Base-by-base conservation (phyloP, 2,329 filamentous ascomycete genomes). In the Gaeumannomyces tritici region DNA sequence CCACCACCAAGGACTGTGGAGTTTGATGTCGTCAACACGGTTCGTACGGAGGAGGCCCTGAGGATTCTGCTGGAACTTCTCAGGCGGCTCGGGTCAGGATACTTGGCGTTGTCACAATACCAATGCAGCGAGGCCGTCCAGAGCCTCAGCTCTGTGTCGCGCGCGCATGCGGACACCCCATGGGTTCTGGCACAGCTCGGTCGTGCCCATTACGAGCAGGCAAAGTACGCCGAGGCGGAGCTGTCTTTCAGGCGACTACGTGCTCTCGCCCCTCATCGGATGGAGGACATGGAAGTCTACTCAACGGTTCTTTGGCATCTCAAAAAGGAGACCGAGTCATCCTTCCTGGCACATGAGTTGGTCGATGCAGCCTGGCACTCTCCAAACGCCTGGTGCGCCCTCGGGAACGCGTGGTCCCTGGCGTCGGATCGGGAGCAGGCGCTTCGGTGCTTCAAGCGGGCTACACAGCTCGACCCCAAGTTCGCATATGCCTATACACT, bases 301-400 rank as follows among this genome's bases (percentile, higher is more conserved):
- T 98, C 93, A 18, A 99, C 95, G 0, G 89, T 96, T n/a, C 82
- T 99, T n/a, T 99, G 96, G 95, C 93, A 97, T 73, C 78, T 97
- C 65, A 96, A 96, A 74, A 88, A 90, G 66, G 93, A 97, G 71
- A 90, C 92, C 0, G 91, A 97, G 65, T 81, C 99, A 27, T 93
- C 93, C 0, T 96, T 95, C 74, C 81, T 99, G 31, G 91, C 93
- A 0, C 93, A 98, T 70, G 91, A 96, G 69, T 81, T 98, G 55
- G 84, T 96, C 61, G 93, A 97, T 66, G 80, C 89, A 21, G 90
- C 92, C 64, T 95, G 93, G 77, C 82, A 95, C 66, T 93, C 93
- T 0, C 93, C 95, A 1, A 89, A 99, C 74, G 92, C 95, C 4
- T 99, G 95, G 96, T 97, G 93, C 71, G 91, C 92, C 0, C 78